phyloP scores from a whole-genome alignment of 768 basidiomycete species.

The Clitopilus passeckerianus region DNA sequence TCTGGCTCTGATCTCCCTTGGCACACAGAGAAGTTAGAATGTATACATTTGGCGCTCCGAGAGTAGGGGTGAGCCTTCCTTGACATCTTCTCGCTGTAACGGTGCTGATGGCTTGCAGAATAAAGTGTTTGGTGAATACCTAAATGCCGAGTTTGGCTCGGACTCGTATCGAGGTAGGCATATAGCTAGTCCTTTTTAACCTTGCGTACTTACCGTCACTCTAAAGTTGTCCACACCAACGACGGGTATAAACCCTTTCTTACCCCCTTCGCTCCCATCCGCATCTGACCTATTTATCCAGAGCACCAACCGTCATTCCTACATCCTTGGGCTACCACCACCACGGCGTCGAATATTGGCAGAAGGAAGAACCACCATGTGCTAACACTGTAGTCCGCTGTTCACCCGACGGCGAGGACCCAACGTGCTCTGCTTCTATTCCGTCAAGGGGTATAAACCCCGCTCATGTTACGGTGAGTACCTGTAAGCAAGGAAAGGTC shows the following conservation, averaged over 20 bases:
- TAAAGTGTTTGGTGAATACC: slow-evolving; percentile 36
- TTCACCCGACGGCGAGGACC: slow-evolving; percentile 42
- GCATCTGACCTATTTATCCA: slow-evolving; percentile 9
- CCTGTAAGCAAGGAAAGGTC: not conserved
- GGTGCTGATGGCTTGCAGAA: slow-evolving; percentile 26
- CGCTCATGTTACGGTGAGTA: slow-evolving; percentile 38
- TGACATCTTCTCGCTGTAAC: not conserved
- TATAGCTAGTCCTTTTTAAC: too few species aligned
- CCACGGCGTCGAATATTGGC: slow-evolving; percentile 53
- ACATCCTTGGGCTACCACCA: slow-evolving; percentile 45
- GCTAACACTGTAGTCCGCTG: slow-evolving; percentile 36
- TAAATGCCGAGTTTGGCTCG: slow-evolving; percentile 34
- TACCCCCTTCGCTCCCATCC: not conserved
- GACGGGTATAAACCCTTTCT: slow-evolving; percentile 30
- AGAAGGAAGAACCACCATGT: slow-evolving; percentile 33
- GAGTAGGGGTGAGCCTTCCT: slow-evolving; percentile 33
- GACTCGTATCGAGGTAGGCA: slow-evolving; percentile 29
- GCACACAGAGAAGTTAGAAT: slow-evolving; percentile 26
- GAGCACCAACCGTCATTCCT: slow-evolving; percentile 50
- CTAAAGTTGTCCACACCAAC: slow-evolving; percentile 39
- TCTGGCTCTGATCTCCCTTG: too few species aligned
- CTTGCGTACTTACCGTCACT: too few species aligned
- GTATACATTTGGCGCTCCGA: slow-evolving; percentile 49
- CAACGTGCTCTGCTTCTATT: slow-evolving; percentile 40
- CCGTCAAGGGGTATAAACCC: slow-evolving; percentile 39